A percentile compares a stretch with the other conserved stretches of the same genome.
These are phyloP conservation scores for Saprolegnia diclina DNA, from an alignment of 352 stramenopile species.

Conservation along the genomic window DNA sequence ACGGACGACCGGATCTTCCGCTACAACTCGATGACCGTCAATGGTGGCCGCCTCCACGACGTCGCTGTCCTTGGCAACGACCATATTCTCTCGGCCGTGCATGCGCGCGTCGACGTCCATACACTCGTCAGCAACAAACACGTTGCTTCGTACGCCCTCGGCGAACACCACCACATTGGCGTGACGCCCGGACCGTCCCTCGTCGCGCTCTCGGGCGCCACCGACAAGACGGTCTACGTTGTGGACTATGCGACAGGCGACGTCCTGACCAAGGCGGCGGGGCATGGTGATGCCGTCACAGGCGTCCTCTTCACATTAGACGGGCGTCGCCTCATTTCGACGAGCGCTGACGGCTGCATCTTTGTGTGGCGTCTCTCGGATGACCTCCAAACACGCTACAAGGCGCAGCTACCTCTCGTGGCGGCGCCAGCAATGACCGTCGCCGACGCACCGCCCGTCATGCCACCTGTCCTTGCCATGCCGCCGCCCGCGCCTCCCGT, in stretches of 20 bases:
- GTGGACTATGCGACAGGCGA: slow-evolving; percentile 77
- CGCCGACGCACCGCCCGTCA: slow-evolving; percentile 27
- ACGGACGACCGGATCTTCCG: slow-evolving; percentile 18
- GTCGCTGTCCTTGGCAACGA: slow-evolving; percentile 73
- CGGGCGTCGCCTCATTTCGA: slow-evolving; percentile 75
- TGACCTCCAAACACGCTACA: slow-evolving; percentile 65
- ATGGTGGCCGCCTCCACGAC: slow-evolving; percentile 68
- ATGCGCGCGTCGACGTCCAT: slow-evolving; percentile 79
- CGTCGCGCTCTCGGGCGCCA: slow-evolving; percentile 75
- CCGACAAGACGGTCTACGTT: slow-evolving; percentile 83
- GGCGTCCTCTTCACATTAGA: slow-evolving; percentile 81
- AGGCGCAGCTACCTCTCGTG: slow-evolving; percentile 38
- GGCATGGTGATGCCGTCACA: slow-evolving; percentile 82
- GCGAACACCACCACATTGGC: slow-evolving; percentile 65
- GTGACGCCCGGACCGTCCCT: slow-evolving; percentile 61
- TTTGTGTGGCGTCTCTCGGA: slow-evolving; percentile 84
- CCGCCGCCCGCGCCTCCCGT: neutral
- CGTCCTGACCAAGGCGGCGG: slow-evolving; percentile 63
- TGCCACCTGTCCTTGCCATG: slow-evolving; percentile 32
- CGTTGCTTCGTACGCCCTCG: slow-evolving; percentile 51
- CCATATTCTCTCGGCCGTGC: slow-evolving; percentile 56
- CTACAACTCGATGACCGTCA: slow-evolving; percentile 49
- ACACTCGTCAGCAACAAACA: slow-evolving; percentile 55
- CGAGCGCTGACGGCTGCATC: slow-evolving; percentile 78
- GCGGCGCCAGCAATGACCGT: neutral